Evolutionary conservation across 2,329 filamentous ascomycete species (phyloP), one percentile per base, ranked within the genome.

Genomic region (Pseudocercospora crystallina): DNA sequence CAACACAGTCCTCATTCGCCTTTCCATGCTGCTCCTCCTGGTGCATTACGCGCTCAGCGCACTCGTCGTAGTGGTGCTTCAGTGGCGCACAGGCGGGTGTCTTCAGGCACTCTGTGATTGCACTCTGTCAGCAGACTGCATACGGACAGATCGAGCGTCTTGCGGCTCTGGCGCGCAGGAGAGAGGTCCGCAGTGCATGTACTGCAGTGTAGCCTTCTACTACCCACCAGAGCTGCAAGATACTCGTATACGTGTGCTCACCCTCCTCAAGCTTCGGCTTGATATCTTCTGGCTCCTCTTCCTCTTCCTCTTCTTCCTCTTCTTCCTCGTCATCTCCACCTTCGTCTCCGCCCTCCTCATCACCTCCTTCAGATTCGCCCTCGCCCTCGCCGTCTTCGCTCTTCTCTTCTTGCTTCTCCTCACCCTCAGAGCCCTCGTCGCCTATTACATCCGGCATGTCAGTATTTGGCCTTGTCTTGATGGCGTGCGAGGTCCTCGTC

Each of bases 1-100:
- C 94, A 63, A 97, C 90, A 69, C 94, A 99, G 79, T 97, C 91
- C 82, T 99, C 94, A 68, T 88, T 84, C 65, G 85, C 85, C 75
- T 85, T 84, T 74, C 81, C 80, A 65, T 86, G 84, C 60, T 86
- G 81, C 64, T 86, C 82, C 68, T 90, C 83, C 65, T 79, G 71
- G 69, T 80, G 74, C 66, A 85, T 89, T 64, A 99, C 94, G 67
- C 94, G 90, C 83, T 96, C 91, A 65, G 92, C 90, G 74, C 94
- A 99, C 78, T 96, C 90, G 62, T 97, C 92, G 73, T 87, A 97
- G 82, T 99, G 94, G 81, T 97, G 92, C 85, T 97, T 99, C 70
- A 83, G 82, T 53, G 87, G 85, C 56, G 86, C 80, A 77, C 94
- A 99, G 74, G 88, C 79, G 73, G 86, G 81, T 60, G 90, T 90